These are phyloP conservation scores for Penicillium sp. DNA, from an alignment of 2,329 filamentous ascomycete genomes.

Conservation along the genomic window DNA sequence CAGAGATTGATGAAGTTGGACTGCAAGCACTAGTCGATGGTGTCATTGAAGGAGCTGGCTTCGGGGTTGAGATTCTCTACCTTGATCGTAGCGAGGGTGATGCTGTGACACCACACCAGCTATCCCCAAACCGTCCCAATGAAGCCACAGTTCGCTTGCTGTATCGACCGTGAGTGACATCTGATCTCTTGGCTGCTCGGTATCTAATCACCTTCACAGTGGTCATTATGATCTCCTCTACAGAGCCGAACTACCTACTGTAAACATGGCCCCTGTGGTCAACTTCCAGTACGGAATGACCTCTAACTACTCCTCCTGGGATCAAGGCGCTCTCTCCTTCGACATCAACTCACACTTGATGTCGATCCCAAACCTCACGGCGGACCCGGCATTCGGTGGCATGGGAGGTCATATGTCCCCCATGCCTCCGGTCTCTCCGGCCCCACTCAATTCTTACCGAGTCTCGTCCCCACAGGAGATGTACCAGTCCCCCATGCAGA, in stretches of 20 bases:
- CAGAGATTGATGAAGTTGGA: constrained; percentile 90
- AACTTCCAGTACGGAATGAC: constrained; percentile 44
- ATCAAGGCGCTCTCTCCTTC: constrained; percentile 38
- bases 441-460: constrained; percentile 31
- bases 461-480: constrained; percentile 36
- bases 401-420: constrained; percentile 28
- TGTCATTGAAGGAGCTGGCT: constrained; percentile 73
- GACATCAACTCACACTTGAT: constrained; percentile 43
- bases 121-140: constrained; percentile 39
- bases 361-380: constrained; percentile 42
- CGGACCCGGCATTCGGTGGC: constrained; percentile 33
- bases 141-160: constrained; percentile 67
- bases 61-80: constrained; percentile 85
- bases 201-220: constrained; percentile 40
- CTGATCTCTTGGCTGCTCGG: background rate
- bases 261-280: constrained; percentile 41
- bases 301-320: constrained; percentile 40
- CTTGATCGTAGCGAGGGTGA: constrained; percentile 80
- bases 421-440: constrained; percentile 29
- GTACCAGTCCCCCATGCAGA: constrained; percentile 34
- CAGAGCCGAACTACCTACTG: constrained; percentile 51
- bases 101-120: constrained; percentile 60
- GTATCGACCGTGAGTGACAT: constrained; percentile 61
- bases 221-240: constrained; percentile 97
- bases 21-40: constrained; percentile 74